Evolutionary conservation across 2,329 filamentous ascomycete genomes (phyloP).

Genomic region (Epicoccum nigrum): DNA sequence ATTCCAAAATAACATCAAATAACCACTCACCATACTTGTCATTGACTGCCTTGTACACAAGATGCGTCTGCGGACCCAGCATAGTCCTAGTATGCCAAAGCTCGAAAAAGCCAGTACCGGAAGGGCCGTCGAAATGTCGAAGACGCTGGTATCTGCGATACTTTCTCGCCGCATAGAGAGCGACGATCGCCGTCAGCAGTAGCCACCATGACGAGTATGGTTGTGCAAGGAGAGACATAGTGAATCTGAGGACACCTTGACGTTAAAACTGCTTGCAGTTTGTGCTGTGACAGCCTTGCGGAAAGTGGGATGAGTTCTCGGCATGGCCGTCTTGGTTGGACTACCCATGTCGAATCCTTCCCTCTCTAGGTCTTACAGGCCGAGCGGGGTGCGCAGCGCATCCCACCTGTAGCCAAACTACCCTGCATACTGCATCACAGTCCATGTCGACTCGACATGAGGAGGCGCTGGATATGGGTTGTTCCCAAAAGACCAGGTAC

Average conservation of each 20-base stretch:
- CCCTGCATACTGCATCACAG: not conserved
- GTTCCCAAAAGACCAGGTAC: too few relatives aligned
- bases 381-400: too few relatives aligned
- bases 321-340: too few relatives aligned
- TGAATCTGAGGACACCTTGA: not conserved
- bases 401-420: too few relatives aligned
- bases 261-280: too few relatives aligned
- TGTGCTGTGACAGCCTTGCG: too few relatives aligned
- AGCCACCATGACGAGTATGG: conserved; percentile 19
- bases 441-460: too few relatives aligned
- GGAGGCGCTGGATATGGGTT: too few relatives aligned
- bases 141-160: conserved; percentile 24
- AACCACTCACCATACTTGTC: conserved; percentile 32
- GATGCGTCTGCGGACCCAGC: conserved; percentile 22
- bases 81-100: conserved; percentile 28
- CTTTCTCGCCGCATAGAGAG: conserved; percentile 17
- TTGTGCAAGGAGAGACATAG: conserved; percentile 15
- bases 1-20: not conserved
- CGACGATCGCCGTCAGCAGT: conserved; percentile 5
- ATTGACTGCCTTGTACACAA: conserved; percentile 27
- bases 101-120: conserved; percentile 31
- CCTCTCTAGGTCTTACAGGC: too few relatives aligned
- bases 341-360: too few relatives aligned
- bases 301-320: too few relatives aligned
- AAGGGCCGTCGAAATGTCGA: conserved; percentile 29